Evolutionary conservation across 345 rosid genomes (phyloP), one percentile per base, ranked within the genome.

Genomic region (Pelargonium nanum): DNA sequence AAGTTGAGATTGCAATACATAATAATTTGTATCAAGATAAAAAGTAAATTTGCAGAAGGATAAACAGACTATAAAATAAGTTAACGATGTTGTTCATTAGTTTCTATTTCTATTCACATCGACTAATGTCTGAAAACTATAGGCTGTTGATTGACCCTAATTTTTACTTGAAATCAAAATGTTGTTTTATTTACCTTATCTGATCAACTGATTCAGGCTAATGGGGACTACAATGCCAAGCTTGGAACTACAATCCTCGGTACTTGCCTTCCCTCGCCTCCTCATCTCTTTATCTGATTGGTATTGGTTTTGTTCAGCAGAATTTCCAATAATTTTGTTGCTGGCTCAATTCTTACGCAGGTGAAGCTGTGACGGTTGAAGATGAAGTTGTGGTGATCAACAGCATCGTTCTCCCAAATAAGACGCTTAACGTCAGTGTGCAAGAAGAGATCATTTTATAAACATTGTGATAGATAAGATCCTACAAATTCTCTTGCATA

Each of bases 161-260:
- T 2, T 5, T 56, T 44, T 56, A 40, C 23, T 5, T 22, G 0
- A 15, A 34, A 5, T 5, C 45, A 34, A 5, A 34, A 34, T 10
- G 6, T 34, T 28, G 32, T 28, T 28, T 28, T 28, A 3, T 28
- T 28, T 7, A 28, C 3, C 7, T 28, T 3, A 7, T 19, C 17
- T 51, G 54, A 40, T 51, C 60, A 21, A 61, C 58, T 57, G 70
- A 24, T 60, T 44, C 67, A 89, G 85, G 97, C 85, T 34, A 75
- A 78, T 58, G 97, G 88, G 64, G 97, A 83, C 70, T 77, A 83
- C 79, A 76, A 76, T 60, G 74, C 85, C 13, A 82, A 82, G 76
- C 88, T 83, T 45, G 97, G 95, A 66, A 77, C 82, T 58, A 80
- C 91, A 12, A 86, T 89, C 62, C 89, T 89, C 22, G 97, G 97